Conservation (phyloP, 1,284 basidiomycete species). For the Puccinia novopanici region DNA sequence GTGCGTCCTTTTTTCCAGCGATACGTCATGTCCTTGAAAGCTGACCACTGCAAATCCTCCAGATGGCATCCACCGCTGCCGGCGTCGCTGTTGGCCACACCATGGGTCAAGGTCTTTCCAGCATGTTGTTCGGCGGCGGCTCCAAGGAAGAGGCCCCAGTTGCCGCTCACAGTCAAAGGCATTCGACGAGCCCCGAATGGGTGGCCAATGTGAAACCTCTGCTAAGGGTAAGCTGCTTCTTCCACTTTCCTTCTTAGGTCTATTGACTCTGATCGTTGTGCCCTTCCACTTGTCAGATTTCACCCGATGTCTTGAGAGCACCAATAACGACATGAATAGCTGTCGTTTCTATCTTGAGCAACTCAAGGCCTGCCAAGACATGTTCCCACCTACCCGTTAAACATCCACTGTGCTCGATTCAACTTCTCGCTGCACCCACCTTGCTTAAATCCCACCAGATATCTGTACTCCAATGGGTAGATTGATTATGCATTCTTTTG, state of each 20-base stretch:
- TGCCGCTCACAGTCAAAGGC: slow-evolving; percentile 58
- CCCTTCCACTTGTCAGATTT: slow-evolving; percentile 59
- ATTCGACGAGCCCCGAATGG: slow-evolving; percentile 55
- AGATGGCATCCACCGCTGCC: slow-evolving; percentile 65
- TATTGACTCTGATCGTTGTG: slow-evolving; percentile 10
- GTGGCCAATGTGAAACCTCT: slow-evolving; percentile 63
- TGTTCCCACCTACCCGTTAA: slow-evolving; percentile 41
- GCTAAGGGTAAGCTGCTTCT: slow-evolving; percentile 62
- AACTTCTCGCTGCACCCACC: background rate
- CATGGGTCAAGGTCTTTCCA: slow-evolving; percentile 65
- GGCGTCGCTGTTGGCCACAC: slow-evolving; percentile 64
- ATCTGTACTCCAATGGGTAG: background rate
- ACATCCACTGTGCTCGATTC: background rate
- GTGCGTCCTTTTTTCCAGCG: background rate
- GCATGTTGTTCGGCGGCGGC: slow-evolving; percentile 64
- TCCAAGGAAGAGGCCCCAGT: slow-evolving; percentile 55
- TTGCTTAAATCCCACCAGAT: slow-evolving; percentile 1
- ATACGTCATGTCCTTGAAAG: background rate
- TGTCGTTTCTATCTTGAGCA: slow-evolving; percentile 66
- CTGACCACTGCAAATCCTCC: slow-evolving; percentile 11
- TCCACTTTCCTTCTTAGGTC: background rate
- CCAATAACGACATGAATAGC: slow-evolving; percentile 63
- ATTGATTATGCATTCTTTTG: background rate
- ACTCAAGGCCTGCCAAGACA: slow-evolving; percentile 59
- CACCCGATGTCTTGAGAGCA: slow-evolving; percentile 63